Conservation (phyloP, 176 grass and related monocot species). For the Oropetium thomaeum region DNA sequence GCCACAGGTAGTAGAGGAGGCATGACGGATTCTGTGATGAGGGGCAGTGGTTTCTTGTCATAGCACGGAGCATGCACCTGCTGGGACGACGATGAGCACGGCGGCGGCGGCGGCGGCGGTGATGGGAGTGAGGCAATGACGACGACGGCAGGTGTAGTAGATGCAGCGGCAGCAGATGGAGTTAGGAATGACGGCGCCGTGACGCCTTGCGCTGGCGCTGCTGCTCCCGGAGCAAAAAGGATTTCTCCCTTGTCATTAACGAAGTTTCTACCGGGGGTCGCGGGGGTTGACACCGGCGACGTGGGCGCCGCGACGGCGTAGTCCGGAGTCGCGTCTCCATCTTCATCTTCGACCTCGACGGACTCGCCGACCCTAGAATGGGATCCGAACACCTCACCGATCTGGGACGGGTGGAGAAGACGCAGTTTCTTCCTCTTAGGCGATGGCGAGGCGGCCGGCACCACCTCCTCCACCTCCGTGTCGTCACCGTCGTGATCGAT, state of each 20-base stretch:
- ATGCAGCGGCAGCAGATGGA: background rate
- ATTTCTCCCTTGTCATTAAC: background rate
- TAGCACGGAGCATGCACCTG: background rate
- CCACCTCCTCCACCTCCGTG: background rate
- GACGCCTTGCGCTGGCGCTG: background rate
- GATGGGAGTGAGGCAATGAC: no score
- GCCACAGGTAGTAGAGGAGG: background rate
- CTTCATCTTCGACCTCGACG: no score
- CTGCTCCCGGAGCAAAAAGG: background rate
- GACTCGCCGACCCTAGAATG: background rate
- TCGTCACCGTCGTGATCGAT: background rate
- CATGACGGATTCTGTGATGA: background rate
- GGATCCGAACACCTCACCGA: slow-evolving; percentile 22
- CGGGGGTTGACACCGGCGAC: background rate
- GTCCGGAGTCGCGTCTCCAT: no score
- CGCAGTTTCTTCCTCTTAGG: background rate
- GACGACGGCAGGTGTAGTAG: background rate
- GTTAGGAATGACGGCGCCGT: background rate
- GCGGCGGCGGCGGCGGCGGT: background rate
- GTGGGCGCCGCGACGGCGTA: background rate
- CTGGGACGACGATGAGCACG: background rate
- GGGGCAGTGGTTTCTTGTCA: background rate
- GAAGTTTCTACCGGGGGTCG: background rate
- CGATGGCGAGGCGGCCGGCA: background rate
- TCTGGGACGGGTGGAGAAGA: slow-evolving; percentile 17